These are phyloP conservation scores for Stylosanthes scabra DNA, from an alignment of 331 rosid species.

Conservation along the genomic window DNA sequence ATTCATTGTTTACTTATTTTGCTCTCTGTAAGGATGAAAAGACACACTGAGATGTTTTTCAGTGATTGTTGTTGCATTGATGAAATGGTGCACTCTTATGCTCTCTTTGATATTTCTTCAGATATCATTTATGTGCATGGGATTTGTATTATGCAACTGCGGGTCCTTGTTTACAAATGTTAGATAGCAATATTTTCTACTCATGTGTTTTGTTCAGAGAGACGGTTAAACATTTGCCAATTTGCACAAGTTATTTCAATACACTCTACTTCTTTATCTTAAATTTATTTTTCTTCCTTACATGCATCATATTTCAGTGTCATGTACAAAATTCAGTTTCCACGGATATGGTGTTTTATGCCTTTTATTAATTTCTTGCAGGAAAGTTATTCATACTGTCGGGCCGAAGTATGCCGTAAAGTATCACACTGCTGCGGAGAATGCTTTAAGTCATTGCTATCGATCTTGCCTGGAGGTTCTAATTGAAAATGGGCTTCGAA, in stretches of 20 bases:
- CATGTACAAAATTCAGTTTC: constrained; percentile 30
- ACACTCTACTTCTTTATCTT: constrained; percentile 8
- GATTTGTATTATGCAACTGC: too few species aligned
- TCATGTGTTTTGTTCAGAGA: constrained; percentile 13
- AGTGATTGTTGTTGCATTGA: too few species aligned
- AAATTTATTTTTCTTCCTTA: constrained; percentile 30
- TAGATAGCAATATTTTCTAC: constrained; percentile 20
- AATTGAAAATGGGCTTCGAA: constrained; percentile 78
- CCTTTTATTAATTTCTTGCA: constrained; percentile 40
- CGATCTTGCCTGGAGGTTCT: constrained; percentile 97
- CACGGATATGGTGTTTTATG: constrained; percentile 34
- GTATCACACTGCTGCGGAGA: constrained; percentile 98
- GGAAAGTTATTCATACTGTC: constrained; percentile 95
- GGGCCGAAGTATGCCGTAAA: constrained; percentile 97
- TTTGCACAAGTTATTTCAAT: constrained; percentile 31
- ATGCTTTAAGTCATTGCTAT: constrained; percentile 95
- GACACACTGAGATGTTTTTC: too few species aligned
- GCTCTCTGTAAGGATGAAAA: too few species aligned
- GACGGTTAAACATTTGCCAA: constrained; percentile 27
- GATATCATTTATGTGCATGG: too few species aligned
- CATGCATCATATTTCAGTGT: constrained; percentile 7
- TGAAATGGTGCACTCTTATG: too few species aligned
- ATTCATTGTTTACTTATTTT: too few species aligned
- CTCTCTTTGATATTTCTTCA: too few species aligned
- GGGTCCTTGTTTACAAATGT: background rate